Evolutionary conservation across 495 filamentous ascomycete species (phyloP), one percentile per base, ranked within the genome.

Genomic region (Pyrenula aspistea): DNA sequence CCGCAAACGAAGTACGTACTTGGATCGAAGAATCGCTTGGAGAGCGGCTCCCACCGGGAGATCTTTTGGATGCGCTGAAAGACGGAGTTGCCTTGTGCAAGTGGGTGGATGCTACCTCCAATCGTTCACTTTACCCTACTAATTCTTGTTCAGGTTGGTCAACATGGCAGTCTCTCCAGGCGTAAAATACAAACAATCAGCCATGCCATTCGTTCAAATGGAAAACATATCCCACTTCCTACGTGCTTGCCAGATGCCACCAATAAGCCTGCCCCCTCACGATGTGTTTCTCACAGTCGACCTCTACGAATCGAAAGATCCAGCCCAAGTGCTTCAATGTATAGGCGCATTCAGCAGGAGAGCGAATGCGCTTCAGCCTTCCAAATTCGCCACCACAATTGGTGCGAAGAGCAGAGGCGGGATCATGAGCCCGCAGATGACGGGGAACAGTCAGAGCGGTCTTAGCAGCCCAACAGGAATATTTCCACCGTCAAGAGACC

Each of bases 191-290:
- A 95, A 96, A 71, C 76, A 82, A 57, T 94, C 89, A 0, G 64
- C 83, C 23, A 97, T 96, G 91, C 93, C 93, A 2, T 98, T 98
- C 70, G 91, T 97, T 25, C 94, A 97, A 70, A 97, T 96, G 93
- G 93, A 99, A 67, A 97, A 99, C 63, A 96, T 99, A 64, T 94
- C 92, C 10, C 88, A 93, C 66, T 99, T 96, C 73, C 83, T 99
- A 52, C 83, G 82, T 61, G 88, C 90, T 53, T 90, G 89, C 71
- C 86, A 95, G 68, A 71, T 77, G 47, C 82, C 87, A 24, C 93
- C 94, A 2, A 75, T 99, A 25, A 88, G 83, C 67, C 80, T 99
- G 42, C 90, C 89, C 25, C 82, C 92, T 2, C 94, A 97, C 73
- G 94, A 99, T 67, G 80, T 91, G 60, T 99, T 99, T 71, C 82